phyloP scores from a whole-genome alignment of 129 eudicot species.

The Pittosporum tobira region DNA sequence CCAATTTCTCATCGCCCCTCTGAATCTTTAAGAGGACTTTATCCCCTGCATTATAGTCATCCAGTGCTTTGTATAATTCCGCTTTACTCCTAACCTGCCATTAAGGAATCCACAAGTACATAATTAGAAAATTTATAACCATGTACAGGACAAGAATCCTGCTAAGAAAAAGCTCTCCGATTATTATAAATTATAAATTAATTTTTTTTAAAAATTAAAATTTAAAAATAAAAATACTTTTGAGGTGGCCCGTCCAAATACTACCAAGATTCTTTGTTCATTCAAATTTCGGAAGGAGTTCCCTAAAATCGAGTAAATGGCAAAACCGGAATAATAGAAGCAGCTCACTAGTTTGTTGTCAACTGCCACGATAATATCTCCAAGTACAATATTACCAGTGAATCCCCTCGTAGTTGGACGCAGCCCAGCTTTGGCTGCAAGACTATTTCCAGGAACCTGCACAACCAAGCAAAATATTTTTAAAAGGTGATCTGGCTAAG shows the following conservation, averaged over 20 bases:
- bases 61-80: constrained; percentile 61
- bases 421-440: constrained; percentile 82
- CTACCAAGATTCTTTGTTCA: no score
- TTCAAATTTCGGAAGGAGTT: no score
- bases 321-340: neutral
- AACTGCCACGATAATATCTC: constrained; percentile 72
- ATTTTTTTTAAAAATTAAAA: no score
- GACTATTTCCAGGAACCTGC: constrained; percentile 81
- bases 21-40: constrained; percentile 52
- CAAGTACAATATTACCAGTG: constrained; percentile 90
- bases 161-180: neutral
- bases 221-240: no score
- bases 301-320: no score
- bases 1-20: constrained; percentile 61
- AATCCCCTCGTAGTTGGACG: constrained; percentile 87
- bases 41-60: constrained; percentile 76
- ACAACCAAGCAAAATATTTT: neutral
- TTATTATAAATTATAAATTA: neutral
- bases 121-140: constrained; percentile 6
- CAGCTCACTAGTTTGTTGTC: constrained; percentile 71
- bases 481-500: neutral
- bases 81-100: constrained; percentile 85
- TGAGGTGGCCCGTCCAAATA: no score
- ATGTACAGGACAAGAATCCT: neutral
- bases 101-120: constrained; percentile 5